phyloP scores from a whole-genome alignment of 768 basidiomycete species.

The Astraeus odoratus region DNA sequence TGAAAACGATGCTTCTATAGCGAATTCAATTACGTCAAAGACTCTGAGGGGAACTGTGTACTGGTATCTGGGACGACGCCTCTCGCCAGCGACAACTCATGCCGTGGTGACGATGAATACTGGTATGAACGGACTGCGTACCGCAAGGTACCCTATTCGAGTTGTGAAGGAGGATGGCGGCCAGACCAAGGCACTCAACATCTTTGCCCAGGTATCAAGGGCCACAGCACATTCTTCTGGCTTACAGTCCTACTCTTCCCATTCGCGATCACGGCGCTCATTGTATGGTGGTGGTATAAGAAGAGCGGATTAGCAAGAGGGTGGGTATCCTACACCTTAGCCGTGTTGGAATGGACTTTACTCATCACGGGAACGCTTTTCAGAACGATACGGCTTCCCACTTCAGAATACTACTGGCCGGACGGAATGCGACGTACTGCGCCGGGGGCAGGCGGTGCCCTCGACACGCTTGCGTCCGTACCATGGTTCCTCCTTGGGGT shows the following conservation, averaged over 20 bases:
- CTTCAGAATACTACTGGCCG: slow-evolving; percentile 32
- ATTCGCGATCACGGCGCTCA: slow-evolving; percentile 65
- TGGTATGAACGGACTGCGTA: slow-evolving; percentile 96
- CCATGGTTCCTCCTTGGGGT: slow-evolving; percentile 88
- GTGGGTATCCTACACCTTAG: slow-evolving; percentile 36
- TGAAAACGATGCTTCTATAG: slow-evolving; percentile 32
- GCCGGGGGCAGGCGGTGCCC: slow-evolving; percentile 29
- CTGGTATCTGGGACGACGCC: slow-evolving; percentile 64
- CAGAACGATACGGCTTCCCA: slow-evolving; percentile 76
- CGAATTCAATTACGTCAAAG: slow-evolving; percentile 85
- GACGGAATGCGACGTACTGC: slow-evolving; percentile 28
- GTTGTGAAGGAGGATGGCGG: slow-evolving; percentile 74
- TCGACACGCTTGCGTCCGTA: slow-evolving; percentile 78
- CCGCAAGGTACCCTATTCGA: slow-evolving; percentile 85
- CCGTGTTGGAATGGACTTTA: slow-evolving; percentile 6
- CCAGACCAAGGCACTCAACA: slow-evolving; percentile 72
- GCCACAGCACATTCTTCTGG: slow-evolving; percentile 82
- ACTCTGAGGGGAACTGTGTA: slow-evolving; percentile 67
- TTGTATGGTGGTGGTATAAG: slow-evolving; percentile 78
- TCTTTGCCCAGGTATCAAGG: slow-evolving; percentile 73
- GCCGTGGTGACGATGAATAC: slow-evolving; percentile 55
- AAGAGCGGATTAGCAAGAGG: slow-evolving; percentile 68
- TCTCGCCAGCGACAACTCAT: slow-evolving; percentile 55
- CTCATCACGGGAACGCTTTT: too few species aligned
- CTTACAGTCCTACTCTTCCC: slow-evolving; percentile 67